Percentiles rank a stretch among this genome's conserved stretches.
phyloP scores from a whole-genome alignment of 2,329 filamentous ascomycete species.

The Corinectria fuckeliana region DNA sequence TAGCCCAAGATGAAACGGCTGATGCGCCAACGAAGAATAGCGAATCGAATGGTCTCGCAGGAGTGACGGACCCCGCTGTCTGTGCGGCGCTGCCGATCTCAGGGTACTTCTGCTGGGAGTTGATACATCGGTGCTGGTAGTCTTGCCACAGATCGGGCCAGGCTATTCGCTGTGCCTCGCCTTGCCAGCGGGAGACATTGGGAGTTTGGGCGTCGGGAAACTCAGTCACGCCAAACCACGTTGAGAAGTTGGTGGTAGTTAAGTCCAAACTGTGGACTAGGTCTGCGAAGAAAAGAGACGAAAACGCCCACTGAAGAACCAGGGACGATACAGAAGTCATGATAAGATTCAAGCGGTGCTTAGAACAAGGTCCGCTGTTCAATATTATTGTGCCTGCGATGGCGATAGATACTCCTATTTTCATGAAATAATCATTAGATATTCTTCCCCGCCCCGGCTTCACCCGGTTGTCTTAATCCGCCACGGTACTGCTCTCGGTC shows the following conservation, averaged over 20 bases:
- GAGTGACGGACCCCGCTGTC: conserved; percentile 27
- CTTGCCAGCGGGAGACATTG: conserved; percentile 23
- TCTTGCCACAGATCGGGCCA: conserved; percentile 21
- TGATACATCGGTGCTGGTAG: conserved; percentile 27
- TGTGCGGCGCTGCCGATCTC: conserved; percentile 18
- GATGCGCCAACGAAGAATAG: conserved; percentile 34
- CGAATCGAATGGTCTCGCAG: conserved; percentile 29
- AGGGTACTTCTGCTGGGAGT: conserved; percentile 20
- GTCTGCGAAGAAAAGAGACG: not conserved
- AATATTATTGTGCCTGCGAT: not conserved
- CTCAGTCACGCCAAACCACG: conserved; percentile 22
- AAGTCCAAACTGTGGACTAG: not conserved
- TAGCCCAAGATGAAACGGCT: conserved; percentile 35
- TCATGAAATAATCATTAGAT: not conserved
- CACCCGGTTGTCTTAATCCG: not conserved
- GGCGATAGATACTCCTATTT: not conserved
- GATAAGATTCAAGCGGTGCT: not conserved
- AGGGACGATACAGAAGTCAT: not conserved
- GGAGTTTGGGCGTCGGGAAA: conserved; percentile 21
- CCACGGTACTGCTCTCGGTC: not conserved
- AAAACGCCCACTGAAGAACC: not conserved
- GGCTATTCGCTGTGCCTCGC: conserved; percentile 20
- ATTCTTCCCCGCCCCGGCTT: not conserved
- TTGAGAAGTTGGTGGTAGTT: conserved; percentile 4
- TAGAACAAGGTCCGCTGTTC: too few relatives aligned